phyloP scores from a whole-genome alignment of 73 alveolate genomes.

The Blepharisma stoltei region DNA sequence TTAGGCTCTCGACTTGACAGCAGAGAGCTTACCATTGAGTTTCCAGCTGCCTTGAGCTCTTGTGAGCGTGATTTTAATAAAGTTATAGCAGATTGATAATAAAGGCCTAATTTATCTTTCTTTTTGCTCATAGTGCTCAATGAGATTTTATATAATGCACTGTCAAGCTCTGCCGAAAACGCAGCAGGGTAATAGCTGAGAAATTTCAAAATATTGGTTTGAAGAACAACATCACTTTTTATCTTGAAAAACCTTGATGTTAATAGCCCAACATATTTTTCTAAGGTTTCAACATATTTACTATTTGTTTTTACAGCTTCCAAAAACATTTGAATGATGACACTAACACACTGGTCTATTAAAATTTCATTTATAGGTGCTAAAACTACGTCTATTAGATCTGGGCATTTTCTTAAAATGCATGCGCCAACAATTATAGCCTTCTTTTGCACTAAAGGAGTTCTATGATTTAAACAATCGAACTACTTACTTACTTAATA shows the following conservation, averaged over 20 bases:
- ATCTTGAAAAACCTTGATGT: too few species aligned
- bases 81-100: too few species aligned
- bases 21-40: neutral
- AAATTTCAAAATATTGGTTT: neutral
- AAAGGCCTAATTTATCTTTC: too few species aligned
- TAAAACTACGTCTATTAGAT: neutral
- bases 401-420: conserved; percentile 16
- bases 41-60: neutral
- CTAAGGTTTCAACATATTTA: neutral
- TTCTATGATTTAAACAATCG: neutral
- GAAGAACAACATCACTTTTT: neutral
- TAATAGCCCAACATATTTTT: neutral
- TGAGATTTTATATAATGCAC: neutral
- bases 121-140: too few species aligned
- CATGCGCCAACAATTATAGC: neutral
- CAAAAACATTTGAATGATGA: neutral
- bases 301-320: neutral
- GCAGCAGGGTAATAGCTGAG: neutral
- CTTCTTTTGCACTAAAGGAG: neutral
- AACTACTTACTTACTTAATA: too few species aligned
- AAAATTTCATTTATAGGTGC: neutral
- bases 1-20: neutral
- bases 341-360: neutral
- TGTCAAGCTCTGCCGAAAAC: neutral
- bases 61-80: too few species aligned